Base-by-base conservation (phyloP, 179 eudicot species). In the Heliamphora pulchella region DNA sequence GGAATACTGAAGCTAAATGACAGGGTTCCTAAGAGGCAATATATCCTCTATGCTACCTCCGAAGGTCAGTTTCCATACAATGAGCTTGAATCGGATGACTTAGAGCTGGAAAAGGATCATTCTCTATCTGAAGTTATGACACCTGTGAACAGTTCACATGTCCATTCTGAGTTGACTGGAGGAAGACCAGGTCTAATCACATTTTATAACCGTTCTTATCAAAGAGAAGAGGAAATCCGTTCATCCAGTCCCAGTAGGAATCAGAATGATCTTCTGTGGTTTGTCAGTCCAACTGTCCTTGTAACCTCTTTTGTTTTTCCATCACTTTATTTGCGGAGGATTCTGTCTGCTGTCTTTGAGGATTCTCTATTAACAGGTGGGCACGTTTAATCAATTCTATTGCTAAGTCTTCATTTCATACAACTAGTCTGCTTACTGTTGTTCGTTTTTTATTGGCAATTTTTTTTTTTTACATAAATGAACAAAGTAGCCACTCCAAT, bases 331-430 rank as follows among this genome's bases (percentile, higher is more conserved):
- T 83, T 95, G 87, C 95, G 98, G 84, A 90, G 84, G 83, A 90
- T 95, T 76, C 83, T 95, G 62, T 95, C 97, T 57, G 87, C 90
- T 62, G 88, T 95, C 79, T 95, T 95, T 86, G 98, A 95, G 83
- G 98, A 93, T 80, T 93, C 98, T 84, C 89, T 95, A 67, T 84
- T 95, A 83, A 95, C 98, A 76, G 98, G 98, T 93, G 82, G 67
- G 85, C 43, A 57, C 54, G 18, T 39, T 54, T 79, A 69, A 71
- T 51, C 61, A 44, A 4, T 83, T 65, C 72, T 20, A 55, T 47
- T 50, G 57, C 41, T 22, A 11, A 15, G 31, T 41, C 53, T 13
- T 68, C 58, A 70, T 61, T 81, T 61, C 17, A 9, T 39, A 9
- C 31, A 31, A 31, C 31, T 31, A 31, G 31, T 31, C 31, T 31